Conservation (phyloP, 352 stramenopile species). For the Phytophthora pseudosyringae region DNA sequence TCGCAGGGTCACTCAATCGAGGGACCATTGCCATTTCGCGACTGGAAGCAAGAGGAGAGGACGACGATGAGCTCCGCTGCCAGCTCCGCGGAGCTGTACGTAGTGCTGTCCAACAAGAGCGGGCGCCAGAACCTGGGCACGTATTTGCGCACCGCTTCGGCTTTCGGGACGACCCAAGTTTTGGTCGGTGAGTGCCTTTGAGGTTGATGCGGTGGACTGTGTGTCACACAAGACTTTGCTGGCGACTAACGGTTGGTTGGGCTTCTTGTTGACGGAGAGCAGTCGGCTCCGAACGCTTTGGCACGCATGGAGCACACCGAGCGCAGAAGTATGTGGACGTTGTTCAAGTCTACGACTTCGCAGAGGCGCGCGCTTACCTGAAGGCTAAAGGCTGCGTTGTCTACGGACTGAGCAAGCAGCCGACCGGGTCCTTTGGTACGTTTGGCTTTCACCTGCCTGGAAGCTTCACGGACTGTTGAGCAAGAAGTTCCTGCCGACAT, state of each 20-base stretch:
- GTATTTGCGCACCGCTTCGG: slow-evolving; percentile 76
- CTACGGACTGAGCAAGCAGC: slow-evolving; percentile 52
- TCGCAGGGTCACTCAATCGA: slow-evolving; percentile 35
- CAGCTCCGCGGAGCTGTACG: slow-evolving; percentile 54
- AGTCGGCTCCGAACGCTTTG: slow-evolving; percentile 82
- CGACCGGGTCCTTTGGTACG: slow-evolving; percentile 35
- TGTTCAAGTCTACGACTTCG: slow-evolving; percentile 75
- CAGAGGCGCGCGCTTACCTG: slow-evolving; percentile 63
- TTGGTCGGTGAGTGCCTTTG: slow-evolving; percentile 59
- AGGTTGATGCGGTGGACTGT: slow-evolving; percentile 1
- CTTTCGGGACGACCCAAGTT: slow-evolving; percentile 76
- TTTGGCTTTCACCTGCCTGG: slow-evolving; percentile 1
- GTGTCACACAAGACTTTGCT: background rate
- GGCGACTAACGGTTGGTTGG: slow-evolving; percentile 18
- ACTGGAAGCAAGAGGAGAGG: slow-evolving; percentile 25
- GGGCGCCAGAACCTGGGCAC: slow-evolving; percentile 81
- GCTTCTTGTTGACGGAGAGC: background rate
- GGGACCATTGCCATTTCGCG: slow-evolving; percentile 9
- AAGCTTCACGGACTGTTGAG: slow-evolving; percentile 6
- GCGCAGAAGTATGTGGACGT: slow-evolving; percentile 85
- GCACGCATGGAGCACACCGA: slow-evolving; percentile 76
- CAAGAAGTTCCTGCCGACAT: slow-evolving; percentile 2
- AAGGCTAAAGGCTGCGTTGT: slow-evolving; percentile 64
- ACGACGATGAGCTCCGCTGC: slow-evolving; percentile 14
- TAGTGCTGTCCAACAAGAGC: slow-evolving; percentile 79